Percentiles rank a stretch among this genome's conserved stretches.
These are phyloP conservation scores for Hirschfeldia incana DNA, from an alignment of 345 rosid genomes.

Conservation along the genomic window DNA sequence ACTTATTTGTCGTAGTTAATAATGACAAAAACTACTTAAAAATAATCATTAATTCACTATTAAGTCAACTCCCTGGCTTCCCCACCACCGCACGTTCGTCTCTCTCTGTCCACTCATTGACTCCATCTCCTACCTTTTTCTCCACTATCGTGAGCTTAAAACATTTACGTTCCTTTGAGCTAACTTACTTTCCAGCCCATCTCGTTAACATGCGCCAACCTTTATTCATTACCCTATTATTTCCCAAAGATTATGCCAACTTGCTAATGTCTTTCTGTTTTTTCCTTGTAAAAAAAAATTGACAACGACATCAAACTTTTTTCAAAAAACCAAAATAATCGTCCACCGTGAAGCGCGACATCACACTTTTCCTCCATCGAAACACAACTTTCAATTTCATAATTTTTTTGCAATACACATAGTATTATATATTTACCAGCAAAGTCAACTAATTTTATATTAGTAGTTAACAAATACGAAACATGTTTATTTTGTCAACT, in stretches of 20 bases:
- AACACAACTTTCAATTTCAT: neutral
- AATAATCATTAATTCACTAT: conserved; percentile 23
- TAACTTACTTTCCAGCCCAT: conserved; percentile 20
- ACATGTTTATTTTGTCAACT: neutral
- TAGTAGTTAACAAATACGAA: neutral
- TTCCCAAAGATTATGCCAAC: conserved; percentile 20
- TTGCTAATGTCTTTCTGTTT: conserved; percentile 7
- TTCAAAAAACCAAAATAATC: neutral
- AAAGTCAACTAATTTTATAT: conserved; percentile 33
- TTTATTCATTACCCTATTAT: neutral
- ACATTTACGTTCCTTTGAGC: neutral
- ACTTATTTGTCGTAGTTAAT: conserved; percentile 28
- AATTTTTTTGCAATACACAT: neutral
- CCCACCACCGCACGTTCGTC: conserved; percentile 43
- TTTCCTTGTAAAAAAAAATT: conserved; percentile 22
- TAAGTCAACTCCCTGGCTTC: conserved; percentile 37
- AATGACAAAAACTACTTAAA: conserved; percentile 18
- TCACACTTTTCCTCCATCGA: conserved; percentile 5
- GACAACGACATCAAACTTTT: conserved; percentile 29
- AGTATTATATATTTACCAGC: neutral
- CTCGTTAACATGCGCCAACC: conserved; percentile 18
- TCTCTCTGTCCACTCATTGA: conserved; percentile 39
- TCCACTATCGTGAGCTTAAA: conserved; percentile 26
- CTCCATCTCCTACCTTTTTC: conserved; percentile 24
- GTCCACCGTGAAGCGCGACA: neutral